These are phyloP conservation scores for Yamadazyma triangularis DNA, from an alignment of 1,139 yeast species.

Conservation along the genomic window DNA sequence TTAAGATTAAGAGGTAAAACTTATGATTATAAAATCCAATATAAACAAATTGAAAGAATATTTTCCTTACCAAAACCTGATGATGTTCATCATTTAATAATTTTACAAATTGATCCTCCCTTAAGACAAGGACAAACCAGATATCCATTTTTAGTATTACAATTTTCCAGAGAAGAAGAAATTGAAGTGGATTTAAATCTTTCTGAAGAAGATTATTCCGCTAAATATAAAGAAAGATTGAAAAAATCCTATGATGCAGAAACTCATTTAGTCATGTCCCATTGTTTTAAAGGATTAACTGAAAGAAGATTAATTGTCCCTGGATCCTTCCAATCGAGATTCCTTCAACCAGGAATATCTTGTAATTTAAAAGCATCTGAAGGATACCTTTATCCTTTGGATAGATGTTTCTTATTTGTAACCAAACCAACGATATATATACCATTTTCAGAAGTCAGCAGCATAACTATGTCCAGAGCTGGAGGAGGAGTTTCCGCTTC, in stretches of 20 bases:
- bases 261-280: slow-evolving; percentile 84
- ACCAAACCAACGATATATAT: slow-evolving; percentile 93
- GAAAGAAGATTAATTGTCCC: slow-evolving; percentile 84
- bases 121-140: slow-evolving; percentile 88
- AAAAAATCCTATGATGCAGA: slow-evolving; percentile 75
- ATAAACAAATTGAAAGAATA: slow-evolving; percentile 83
- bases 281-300: slow-evolving; percentile 85
- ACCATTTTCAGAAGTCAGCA: slow-evolving; percentile 76
- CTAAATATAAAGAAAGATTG: slow-evolving; percentile 71
- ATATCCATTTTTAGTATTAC: slow-evolving; percentile 87
- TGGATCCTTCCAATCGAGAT: slow-evolving; percentile 73
- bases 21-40: slow-evolving; percentile 93
- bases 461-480: slow-evolving; percentile 81
- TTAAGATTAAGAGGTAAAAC: slow-evolving; percentile 95
- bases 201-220: slow-evolving; percentile 75
- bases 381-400: slow-evolving; percentile 88
- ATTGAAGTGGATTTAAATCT: slow-evolving; percentile 86
- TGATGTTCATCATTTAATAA: slow-evolving; percentile 81
- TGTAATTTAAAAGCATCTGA: slow-evolving; percentile 95
- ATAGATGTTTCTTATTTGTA: slow-evolving; percentile 83
- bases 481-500: slow-evolving; percentile 76
- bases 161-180: slow-evolving; percentile 86
- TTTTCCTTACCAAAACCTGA: slow-evolving; percentile 93
- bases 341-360: slow-evolving; percentile 76
- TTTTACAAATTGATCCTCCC: slow-evolving; percentile 94